Base-by-base conservation (phyloP, 352 stramenopile species). In the Globisporangium ultimum region DNA sequence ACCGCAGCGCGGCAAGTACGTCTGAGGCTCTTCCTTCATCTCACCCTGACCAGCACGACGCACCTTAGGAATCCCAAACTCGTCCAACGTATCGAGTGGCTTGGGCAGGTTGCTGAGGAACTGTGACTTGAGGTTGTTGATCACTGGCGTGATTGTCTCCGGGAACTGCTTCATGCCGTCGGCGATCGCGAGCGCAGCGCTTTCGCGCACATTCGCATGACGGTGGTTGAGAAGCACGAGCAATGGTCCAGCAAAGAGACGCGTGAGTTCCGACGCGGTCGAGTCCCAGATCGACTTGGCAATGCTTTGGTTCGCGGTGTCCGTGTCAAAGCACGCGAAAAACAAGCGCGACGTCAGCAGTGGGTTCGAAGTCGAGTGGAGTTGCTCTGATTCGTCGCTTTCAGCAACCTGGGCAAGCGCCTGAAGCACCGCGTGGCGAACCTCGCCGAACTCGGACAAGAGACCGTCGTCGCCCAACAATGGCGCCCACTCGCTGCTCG, bases 121-220 rank as follows among this genome's bases (percentile, higher is more conserved):
- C 46, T 91, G 73, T 8, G 73, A 66, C 68, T 86, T 83, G 8
- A 96, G 61, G 52, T 84, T 80, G 55, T 90, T 80, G 36, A 91
- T 55, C 41, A 89, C 66, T 3, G 76, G 78, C 32, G 76, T 85
- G 55, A 89, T 76, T 18, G 78, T 81, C 63, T 93, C 75, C 0
- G 84, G 83, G 72, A 90, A 93, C 57, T 87, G 81, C 45, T 73
- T 75, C 80, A 96, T 87, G 41, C 83, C 89, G 28, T 88, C 72
- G 3, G 88, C 87, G 36, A 97, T 74, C 18, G 87, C 86, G 17
- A 87, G 71, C 38, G 81, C 80, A 11, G 87, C 87, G 8, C 78
- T 88, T 58, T 89, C 80, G 36, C 89, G 87, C 5, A 96, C 86
- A 50, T 89, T 89, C 22, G 55, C 67, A 48, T 88, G 72, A 13